phyloP scores from a whole-genome alignment of 2,329 filamentous ascomycete species.

The Claviceps sp. region DNA sequence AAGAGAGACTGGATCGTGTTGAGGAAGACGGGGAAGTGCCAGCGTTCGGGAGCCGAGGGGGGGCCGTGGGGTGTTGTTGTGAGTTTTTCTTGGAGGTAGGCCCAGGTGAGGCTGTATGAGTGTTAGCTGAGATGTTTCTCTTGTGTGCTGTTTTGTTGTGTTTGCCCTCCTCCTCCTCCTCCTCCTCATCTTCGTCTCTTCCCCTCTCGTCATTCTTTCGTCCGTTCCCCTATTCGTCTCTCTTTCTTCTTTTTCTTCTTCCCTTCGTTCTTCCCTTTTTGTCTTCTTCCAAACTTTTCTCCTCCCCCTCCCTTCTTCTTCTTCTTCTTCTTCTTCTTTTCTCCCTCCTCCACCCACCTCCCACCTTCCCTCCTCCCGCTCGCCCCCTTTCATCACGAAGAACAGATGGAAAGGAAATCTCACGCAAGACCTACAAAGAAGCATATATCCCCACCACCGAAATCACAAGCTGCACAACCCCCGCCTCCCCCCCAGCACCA shows the following conservation, averaged over 20 bases:
- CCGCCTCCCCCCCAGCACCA: slow-evolving; percentile 34
- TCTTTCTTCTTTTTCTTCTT: too few species aligned
- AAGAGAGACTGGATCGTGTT: slow-evolving; percentile 92
- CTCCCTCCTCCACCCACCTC: too few species aligned
- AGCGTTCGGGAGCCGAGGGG: slow-evolving; percentile 52
- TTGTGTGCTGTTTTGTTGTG: neutral
- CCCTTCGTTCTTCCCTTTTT: too few species aligned
- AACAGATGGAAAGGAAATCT: neutral
- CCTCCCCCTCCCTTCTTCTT: neutral
- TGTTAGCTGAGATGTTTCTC: neutral
- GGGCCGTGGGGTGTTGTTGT: slow-evolving; percentile 81
- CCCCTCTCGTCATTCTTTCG: too few species aligned
- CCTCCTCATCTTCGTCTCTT: neutral
- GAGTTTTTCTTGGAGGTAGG: slow-evolving; percentile 89
- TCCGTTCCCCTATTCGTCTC: too few species aligned
- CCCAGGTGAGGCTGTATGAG: slow-evolving; percentile 68
- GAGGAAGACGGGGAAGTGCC: slow-evolving; percentile 87
- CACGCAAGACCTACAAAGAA: slow-evolving; percentile 58
- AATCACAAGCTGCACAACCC: slow-evolving; percentile 62
- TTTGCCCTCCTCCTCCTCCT: neutral
- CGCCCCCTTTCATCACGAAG: neutral
- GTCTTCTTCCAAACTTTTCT: neutral
- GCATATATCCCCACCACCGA: slow-evolving; percentile 94
- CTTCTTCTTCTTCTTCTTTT: neutral
- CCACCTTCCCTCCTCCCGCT: neutral